Base-by-base conservation (phyloP, 768 basidiomycete genomes). In the Baorangia bicolor region DNA sequence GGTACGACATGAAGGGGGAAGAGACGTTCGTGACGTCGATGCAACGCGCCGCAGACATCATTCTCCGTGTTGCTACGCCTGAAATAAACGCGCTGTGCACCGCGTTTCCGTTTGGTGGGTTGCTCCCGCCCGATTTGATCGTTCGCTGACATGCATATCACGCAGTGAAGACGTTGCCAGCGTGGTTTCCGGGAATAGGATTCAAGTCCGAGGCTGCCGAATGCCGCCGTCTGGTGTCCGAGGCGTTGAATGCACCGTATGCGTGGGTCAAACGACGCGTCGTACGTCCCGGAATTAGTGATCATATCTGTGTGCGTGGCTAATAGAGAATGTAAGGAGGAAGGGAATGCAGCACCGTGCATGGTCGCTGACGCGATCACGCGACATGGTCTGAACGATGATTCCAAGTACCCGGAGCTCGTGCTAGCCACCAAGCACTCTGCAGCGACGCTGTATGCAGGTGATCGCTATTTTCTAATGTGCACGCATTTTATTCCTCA, bases 171-270 rank as follows among this genome's bases (percentile, higher is more conserved):
- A n/a, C n/a, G n/a, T n/a, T n/a, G n/a, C n/a, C n/a, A n/a, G n/a
- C n/a, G n/a, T n/a, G n/a, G n/a, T 51, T 70, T 34, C 70, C 67
- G 0, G 64, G 67, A 3, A 63, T 68, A 42, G 44, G 53, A 4
- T 65, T 67, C 55, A 63, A 66, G 25, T 49, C 54, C 23, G 35
- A 51, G 27, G 66, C 69, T 3, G 35, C 35, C 3, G 48, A 56
- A 23, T 68, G 58, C 25, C 30, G 45, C 2, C 53, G 37, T 31
- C 27, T 56, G 27, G 38, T 43, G 5, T 8, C 21, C 14, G 56
- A 61, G 5, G 41, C 30, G 2, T 25, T 59, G 27, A 48, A n/a
- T n/a, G n/a, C n/a, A n/a, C n/a, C n/a, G n/a, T n/a, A n/a, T n/a
- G n/a, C n/a, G n/a, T n/a, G n/a, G n/a, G n/a, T n/a, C n/a, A n/a